Base-by-base conservation (phyloP, 257 asterid genomes). In the Nyctanthes arbortristis region DNA sequence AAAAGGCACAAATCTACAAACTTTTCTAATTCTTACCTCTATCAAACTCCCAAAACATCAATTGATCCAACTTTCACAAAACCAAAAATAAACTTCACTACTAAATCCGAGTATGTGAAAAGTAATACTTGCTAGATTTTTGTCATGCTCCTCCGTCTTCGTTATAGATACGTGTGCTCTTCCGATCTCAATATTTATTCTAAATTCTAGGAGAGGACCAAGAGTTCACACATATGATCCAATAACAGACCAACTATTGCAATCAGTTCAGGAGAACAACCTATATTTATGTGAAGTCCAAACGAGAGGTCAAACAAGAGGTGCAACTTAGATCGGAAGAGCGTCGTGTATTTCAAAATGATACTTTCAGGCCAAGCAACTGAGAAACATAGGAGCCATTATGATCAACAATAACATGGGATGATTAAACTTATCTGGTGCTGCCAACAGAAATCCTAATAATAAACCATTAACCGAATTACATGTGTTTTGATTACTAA, bases 171-270 rank as follows among this genome's bases (percentile, higher is more conserved):
- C n/a, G n/a, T n/a, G n/a, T n/a, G n/a, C n/a, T n/a, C n/a, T n/a
- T n/a, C n/a, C n/a, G n/a, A n/a, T 14, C 10, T 10, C 43, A 68
- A 28, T n/a, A 57, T 63, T 36, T 36, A 39, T 39, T 66, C 61
- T 27, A 69, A 61, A 55, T 59, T 75, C 68, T 66, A 61, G 39
- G 30, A 39, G 22, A 65, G 71, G 78, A 29, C 47, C 66, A 68
- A 22, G n/a, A 57, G 28, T 70, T 70, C 9, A 28, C 69, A 61
- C 18, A 27, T 3, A 8, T 49, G 29, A 49, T 8, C 29, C 58
- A 49, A 4, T 49, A 49, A 49, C 58, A 22, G 43, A 36, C 43
- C 43, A 36, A 36, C 10, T 36, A 2, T 36, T 0, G 43, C 43
- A 36, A 7, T 36, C 13, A 7, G 43, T 36, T 36, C n/a, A n/a